Evolutionary conservation across 371 early-diverging fungal genomes (phyloP), one percentile per base, ranked within the genome.

Genomic region (Apophysomyces variabilis): DNA sequence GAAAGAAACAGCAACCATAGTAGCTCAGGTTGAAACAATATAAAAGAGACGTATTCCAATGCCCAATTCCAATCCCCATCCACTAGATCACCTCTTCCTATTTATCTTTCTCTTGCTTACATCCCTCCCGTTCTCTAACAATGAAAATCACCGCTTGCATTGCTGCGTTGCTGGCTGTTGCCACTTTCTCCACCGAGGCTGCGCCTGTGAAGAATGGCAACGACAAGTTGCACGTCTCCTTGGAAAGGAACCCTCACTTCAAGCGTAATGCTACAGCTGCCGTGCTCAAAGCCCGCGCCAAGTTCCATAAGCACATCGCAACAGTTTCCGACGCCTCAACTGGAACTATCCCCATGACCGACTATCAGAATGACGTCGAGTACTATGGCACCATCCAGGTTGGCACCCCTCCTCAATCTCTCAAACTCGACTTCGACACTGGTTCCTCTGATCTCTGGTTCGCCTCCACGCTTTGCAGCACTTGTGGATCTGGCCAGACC

Each of bases 391-490:
- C 85, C 18, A 88, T 93, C 60, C 75, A 79, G n/a, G 70, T 95
- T 35, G 95, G 95, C 37, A 92, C 94, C 4, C 93, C 95, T 18
- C 74, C 85, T 14, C 94, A 95, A 69, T 79, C 71, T 8, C 88
- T 96, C 70, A 84, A 86, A 47, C 85, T 95, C 38, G 90, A 95
- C 56, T 90, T 94, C 63, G 96, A 95, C 76, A 95, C 95, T 11
- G 96, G 94, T 21, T 92, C 93, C 47, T 83, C 88, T 44, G 79
- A 79, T 63, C 50, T 76, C 16, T 78, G 76, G 75, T 57, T 65
- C 7, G 70, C 67, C 36, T 71, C 74, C 3, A 70, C 66, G 18
- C 58, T 68, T 7, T 74, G 75, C 41, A 62, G 7, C 3, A 45
- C 46, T 21, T 67, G 68, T 37, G 74, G 73, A 38, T 45, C 61